Conservation (phyloP, 2,329 filamentous ascomycete genomes). For the Xylariaceae sp. region DNA sequence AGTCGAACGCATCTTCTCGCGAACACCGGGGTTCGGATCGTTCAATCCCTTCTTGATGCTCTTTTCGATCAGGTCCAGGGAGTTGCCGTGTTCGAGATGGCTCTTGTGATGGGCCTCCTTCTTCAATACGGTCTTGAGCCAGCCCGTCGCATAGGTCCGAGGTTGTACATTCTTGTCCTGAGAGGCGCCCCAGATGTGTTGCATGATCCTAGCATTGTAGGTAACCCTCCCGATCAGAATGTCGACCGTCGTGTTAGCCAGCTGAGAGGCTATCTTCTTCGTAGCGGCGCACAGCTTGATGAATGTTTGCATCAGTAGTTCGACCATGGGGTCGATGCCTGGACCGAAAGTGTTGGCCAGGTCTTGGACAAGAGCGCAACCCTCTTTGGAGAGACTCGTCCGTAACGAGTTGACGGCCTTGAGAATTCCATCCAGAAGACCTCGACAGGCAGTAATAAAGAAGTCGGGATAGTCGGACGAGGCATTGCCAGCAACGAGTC, state of each 20-base stretch:
- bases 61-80: slow-evolving; percentile 77
- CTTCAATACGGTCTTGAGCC: slow-evolving; percentile 75
- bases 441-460: slow-evolving; percentile 65
- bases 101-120: slow-evolving; percentile 72
- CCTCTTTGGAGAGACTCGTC: slow-evolving; percentile 84
- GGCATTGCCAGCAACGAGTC: slow-evolving; percentile 76
- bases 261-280: slow-evolving; percentile 86
- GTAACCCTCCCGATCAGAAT: slow-evolving; percentile 71
- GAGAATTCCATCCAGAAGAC: slow-evolving; percentile 76
- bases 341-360: slow-evolving; percentile 69
- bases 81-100: slow-evolving; percentile 76
- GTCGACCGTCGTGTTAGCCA: slow-evolving; percentile 75
- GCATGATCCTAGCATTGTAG: slow-evolving; percentile 73
- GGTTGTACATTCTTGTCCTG: slow-evolving; percentile 93
- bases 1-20: slow-evolving; percentile 75
- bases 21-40: slow-evolving; percentile 83
- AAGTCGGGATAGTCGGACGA: slow-evolving; percentile 65
- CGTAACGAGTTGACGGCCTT: slow-evolving; percentile 77
- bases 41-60: slow-evolving; percentile 81
- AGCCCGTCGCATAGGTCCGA: slow-evolving; percentile 68
- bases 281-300: slow-evolving; percentile 84
- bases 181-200: slow-evolving; percentile 73
- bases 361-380: slow-evolving; percentile 77
- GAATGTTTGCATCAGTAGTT: slow-evolving; percentile 80
- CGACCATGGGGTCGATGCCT: slow-evolving; percentile 78